Percentiles rank a stretch among this genome's conserved stretches.
phyloP scores from a whole-genome alignment of 2,329 filamentous ascomycete species.

The Hypocreales sp. region DNA sequence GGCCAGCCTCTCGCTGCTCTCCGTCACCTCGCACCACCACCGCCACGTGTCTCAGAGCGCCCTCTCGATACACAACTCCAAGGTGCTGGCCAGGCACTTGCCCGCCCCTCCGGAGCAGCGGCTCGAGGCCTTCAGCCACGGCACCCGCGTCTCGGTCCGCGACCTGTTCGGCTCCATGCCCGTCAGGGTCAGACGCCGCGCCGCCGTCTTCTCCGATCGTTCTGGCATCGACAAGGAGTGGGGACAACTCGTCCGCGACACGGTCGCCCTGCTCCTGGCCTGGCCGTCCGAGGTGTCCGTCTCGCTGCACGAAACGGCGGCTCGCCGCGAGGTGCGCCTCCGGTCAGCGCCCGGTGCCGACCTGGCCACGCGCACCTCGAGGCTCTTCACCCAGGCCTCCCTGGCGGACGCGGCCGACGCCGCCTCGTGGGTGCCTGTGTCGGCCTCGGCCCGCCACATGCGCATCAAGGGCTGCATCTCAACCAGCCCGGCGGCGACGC shows the following conservation, averaged over 20 bases:
- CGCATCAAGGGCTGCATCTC: conserved; percentile 59
- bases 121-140: conserved; percentile 41
- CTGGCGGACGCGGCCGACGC: conserved; percentile 38
- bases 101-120: conserved; percentile 45
- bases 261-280: conserved; percentile 54
- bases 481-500: conserved; percentile 52
- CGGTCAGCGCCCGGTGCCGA: conserved; percentile 11
- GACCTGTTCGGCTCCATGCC: conserved; percentile 85
- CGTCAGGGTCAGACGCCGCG: conserved; percentile 72
- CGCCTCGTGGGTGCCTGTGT: conserved; percentile 53
- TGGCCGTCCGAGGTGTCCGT: conserved; percentile 46
- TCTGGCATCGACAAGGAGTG: conserved; percentile 45
- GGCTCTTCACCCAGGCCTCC: conserved; percentile 49
- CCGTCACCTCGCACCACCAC: conserved; percentile 56
- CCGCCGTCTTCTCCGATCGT: conserved; percentile 33
- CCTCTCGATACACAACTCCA: conserved; percentile 55
- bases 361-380: conserved; percentile 14
- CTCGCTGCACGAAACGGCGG: conserved; percentile 35
- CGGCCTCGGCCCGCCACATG: conserved; percentile 46
- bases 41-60: conserved; percentile 45
- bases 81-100: conserved; percentile 44
- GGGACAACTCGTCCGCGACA: conserved; percentile 40
- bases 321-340: conserved; percentile 21
- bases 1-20: conserved; percentile 59
- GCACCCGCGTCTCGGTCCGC: conserved; percentile 60